Base-by-base conservation (phyloP, 352 stramenopile species). In the Globisporangium viniferum region DNA sequence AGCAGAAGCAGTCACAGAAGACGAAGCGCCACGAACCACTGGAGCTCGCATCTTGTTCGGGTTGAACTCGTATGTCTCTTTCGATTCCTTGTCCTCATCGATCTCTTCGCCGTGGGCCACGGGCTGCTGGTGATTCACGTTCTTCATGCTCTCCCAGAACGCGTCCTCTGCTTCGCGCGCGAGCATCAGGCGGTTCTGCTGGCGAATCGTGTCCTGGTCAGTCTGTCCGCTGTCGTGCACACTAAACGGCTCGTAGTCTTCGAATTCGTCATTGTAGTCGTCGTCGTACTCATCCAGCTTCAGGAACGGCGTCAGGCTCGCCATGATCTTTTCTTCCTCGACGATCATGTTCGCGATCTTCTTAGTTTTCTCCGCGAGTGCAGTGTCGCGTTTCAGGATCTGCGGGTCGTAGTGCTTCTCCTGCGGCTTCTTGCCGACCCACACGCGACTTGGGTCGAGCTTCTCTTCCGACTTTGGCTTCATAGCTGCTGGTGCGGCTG, bases 221-320 rank as follows among this genome's bases (percentile, higher is more conserved):
- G 57, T 58, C 48, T 70, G 82, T 0, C 78, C 78, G 20, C 72
- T 66, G 51, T 88, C 82, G 12, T 79, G 69, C 33, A 89, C 71
- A 57, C 79, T 74, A 48, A 91, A 89, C 22, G 81, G 81, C 55
- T 88, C 82, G 56, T 92, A 92, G 63, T 95, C 87, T 24, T 93
- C 87, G 56, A 91, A 90, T 65, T 95, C 88, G 64, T 95, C 88
- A 64, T 93, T 93, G 75, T 94, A 95, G 63, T 95, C 88, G 69
- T 94, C 88, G 62, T 95, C 81, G 62, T 91, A 91, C 69, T 91
- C 83, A 54, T 90, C 78, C 12, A 84, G 49, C 29, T 71, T 72
- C 9, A 67, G 20, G 9, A 73, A 67, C 2, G 62, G 67, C 64
- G 78, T 74, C 49, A 76, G 27, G 22, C 55, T 59, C 27, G 61